Base-by-base conservation (phyloP, 164 flowering plant species). In the Kingdonia uniflora region DNA sequence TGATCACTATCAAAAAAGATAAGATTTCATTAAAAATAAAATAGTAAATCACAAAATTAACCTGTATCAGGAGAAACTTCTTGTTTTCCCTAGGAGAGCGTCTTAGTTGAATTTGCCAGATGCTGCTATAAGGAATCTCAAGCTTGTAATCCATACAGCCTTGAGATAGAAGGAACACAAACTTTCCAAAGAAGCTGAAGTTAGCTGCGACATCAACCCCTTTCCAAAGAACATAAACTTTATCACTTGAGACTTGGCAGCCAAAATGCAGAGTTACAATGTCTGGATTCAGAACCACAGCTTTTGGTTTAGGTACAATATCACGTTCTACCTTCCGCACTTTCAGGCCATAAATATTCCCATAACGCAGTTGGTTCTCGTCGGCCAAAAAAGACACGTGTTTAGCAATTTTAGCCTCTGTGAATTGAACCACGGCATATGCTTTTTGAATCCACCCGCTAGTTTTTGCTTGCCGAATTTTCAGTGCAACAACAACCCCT, bases 31-130 rank as follows among this genome's bases (percentile, higher is more conserved):
- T n/a, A n/a, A n/a, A n/a, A n/a, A n/a, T n/a, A 19, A 19, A 44
- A n/a, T 19, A 20, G 11, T 1, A 47, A 4, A 11, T 21, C 19
- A 25, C 45, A 10, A 14, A 16, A 6, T 50, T 25, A 44, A 90
- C 94, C 97, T 90, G 94, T 68, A 90, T 68, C 21, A 86, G 59
- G 11, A 90, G 80, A 72, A 58, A 74, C 60, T 71, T 75, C 16
- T 42, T 41, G 19, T 42, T 15, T 62, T 51, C 69, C 44, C 61
- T 58, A 24, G 42, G 64, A 33, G 83, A 78, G 23, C 61, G 61
- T 51, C 71, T 75, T 7, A 84, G 69, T 63, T 76, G 74, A 54
- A 87, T 70, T 71, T 76, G 76, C 88, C 88, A 82, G 42, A 86
- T 74, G 49, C 67, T 74, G 33, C 78, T 83, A 58, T 76, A 80